These are phyloP conservation scores for Scenedesmus sp. DNA, from an alignment of 163 green algal species.

Conservation along the genomic window DNA sequence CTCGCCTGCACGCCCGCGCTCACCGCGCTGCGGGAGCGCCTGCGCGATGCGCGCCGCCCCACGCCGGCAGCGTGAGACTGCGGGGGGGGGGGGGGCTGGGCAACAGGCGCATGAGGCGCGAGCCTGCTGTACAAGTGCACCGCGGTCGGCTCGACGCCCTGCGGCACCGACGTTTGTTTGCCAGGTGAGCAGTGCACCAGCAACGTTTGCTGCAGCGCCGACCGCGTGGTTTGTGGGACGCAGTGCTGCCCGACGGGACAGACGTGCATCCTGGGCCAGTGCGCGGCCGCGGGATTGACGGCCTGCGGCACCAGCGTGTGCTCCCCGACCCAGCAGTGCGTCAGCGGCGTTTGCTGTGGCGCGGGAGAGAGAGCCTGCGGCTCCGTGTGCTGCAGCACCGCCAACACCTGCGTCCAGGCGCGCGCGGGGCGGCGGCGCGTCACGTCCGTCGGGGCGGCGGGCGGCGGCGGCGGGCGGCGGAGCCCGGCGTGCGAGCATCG, in stretches of 20 bases:
- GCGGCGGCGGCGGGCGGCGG: no score
- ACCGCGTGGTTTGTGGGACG: neutral
- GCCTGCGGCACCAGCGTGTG: constrained; percentile 5
- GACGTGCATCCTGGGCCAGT: constrained; percentile 7
- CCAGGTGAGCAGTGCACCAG: neutral
- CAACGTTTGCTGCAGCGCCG: neutral
- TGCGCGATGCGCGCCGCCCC: no score
- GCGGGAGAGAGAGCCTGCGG: constrained; percentile 15
- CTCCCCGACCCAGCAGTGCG: neutral
- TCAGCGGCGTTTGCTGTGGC: constrained; percentile 1
- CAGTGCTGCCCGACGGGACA: constrained; percentile 11
- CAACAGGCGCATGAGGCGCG: no score
- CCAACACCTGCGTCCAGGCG: constrained; percentile 20
- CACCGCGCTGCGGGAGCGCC: neutral
- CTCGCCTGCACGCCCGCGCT: constrained; percentile 28
- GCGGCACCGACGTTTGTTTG: neutral
- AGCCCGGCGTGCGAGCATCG: no score
- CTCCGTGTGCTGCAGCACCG: neutral
- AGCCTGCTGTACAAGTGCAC: constrained; percentile 12
- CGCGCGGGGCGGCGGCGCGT: no score
- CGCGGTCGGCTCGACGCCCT: neutral
- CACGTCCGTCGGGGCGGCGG: no score
- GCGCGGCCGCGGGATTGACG: neutral
- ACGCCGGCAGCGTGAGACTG: no score
- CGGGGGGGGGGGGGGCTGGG: no score